phyloP scores from a whole-genome alignment of 345 rosid genomes.

The Brassica nigra region DNA sequence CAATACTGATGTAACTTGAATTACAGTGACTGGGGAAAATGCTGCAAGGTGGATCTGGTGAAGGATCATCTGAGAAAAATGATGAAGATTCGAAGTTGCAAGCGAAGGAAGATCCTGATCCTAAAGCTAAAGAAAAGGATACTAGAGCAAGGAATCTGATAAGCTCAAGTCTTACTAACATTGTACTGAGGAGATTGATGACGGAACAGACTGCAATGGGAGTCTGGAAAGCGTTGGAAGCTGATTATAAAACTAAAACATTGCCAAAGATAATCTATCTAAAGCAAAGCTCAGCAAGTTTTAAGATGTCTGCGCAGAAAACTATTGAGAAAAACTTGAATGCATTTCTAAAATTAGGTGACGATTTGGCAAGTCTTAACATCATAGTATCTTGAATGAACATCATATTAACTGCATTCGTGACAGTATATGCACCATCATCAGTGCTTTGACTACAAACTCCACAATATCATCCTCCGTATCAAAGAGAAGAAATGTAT shows the following conservation, averaged over 20 bases:
- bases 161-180: background rate
- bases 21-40: background rate
- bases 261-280: background rate
- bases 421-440: too few relatives aligned
- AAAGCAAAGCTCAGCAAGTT: background rate
- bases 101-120: background rate
- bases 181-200: background rate
- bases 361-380: background rate
- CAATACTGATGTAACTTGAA: background rate
- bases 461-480: too few relatives aligned
- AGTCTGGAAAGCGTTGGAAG: background rate
- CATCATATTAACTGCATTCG: background rate
- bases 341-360: background rate
- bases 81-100: background rate
- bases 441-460: too few relatives aligned
- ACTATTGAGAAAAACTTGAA: background rate
- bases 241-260: background rate
- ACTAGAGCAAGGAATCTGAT: background rate
- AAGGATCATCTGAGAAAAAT: background rate
- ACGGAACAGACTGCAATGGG: background rate
- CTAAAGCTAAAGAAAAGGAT: background rate
- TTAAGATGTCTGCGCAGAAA: background rate
- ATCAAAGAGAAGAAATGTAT: too few relatives aligned
- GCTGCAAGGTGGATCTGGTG: background rate
- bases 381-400: background rate